Percentiles rank a stretch among this genome's conserved stretches.
phyloP scores from a whole-genome alignment of 2,329 filamentous ascomycete genomes.

The Colletotrichum horii region DNA sequence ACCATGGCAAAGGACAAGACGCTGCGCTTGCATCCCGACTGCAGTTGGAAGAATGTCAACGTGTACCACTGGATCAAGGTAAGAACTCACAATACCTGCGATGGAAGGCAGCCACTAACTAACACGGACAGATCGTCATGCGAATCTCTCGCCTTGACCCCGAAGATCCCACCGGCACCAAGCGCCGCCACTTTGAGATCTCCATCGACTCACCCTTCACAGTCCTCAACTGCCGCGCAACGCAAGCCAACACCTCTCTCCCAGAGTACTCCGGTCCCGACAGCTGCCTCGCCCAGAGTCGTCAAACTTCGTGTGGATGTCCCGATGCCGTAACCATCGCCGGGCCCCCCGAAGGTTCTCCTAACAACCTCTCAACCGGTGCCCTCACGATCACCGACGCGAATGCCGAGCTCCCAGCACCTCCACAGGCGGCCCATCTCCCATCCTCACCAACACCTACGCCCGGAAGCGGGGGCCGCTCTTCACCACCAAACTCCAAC shows the following conservation, averaged over 20 bases:
- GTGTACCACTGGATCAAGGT: constrained; percentile 98
- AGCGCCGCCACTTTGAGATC: constrained; percentile 91
- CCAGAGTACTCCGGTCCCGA: constrained; percentile 74
- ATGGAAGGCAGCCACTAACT: not conserved
- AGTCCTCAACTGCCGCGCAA: constrained; percentile 91
- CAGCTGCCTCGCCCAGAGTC: constrained; percentile 42
- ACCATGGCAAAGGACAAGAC: constrained; percentile 78
- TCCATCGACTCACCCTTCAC: constrained; percentile 96
- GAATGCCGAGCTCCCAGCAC: constrained; percentile 42
- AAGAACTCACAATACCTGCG: constrained; percentile 29
- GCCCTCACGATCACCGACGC: constrained; percentile 47
- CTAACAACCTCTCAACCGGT: constrained; percentile 67
- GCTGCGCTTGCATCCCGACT: constrained; percentile 80
- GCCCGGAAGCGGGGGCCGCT: not conserved
- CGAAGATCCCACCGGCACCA: constrained; percentile 71
- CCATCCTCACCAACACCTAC: constrained; percentile 24
- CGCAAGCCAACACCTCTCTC: constrained; percentile 84
- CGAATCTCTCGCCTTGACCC: constrained; percentile 85
- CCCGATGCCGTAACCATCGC: constrained; percentile 63
- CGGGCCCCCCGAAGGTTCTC: constrained; percentile 66
- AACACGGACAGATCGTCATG: constrained; percentile 77
- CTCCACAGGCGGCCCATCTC: constrained; percentile 64
- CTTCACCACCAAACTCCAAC: constrained; percentile 13
- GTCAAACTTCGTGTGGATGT: constrained; percentile 58
- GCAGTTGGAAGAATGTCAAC: constrained; percentile 91